Percentiles rank a stretch among this genome's conserved stretches.
Evolutionary conservation across 139 green algal genomes (phyloP).

Genomic region (Nannochloris sp.): DNA sequence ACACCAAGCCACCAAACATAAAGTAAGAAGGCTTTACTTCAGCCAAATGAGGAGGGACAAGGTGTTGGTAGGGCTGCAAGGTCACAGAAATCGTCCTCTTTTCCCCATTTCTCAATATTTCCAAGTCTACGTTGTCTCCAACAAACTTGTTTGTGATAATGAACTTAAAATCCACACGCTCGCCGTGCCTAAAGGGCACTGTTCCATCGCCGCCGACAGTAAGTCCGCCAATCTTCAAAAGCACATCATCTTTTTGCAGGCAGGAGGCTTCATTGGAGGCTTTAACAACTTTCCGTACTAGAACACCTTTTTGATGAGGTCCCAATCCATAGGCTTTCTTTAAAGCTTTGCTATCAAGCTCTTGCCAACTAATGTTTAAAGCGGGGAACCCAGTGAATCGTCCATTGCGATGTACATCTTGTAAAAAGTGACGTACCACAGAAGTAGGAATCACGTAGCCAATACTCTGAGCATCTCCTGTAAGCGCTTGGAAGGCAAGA

Average conservation of each 20-base stretch:
- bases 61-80: constrained; percentile 15
- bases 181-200: constrained; percentile 88
- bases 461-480: constrained; percentile 63
- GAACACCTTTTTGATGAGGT: constrained; percentile 38
- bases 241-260: constrained; percentile 71
- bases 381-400: constrained; percentile 79
- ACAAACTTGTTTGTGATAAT: constrained; percentile 55
- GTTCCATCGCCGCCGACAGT: constrained; percentile 87
- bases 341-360: constrained; percentile 82
- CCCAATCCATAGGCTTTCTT: constrained; percentile 57
- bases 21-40: constrained; percentile 21
- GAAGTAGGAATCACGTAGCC: constrained; percentile 90
- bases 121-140: constrained; percentile 60
- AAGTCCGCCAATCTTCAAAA: constrained; percentile 81
- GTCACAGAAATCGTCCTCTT: not conserved
- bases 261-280: constrained; percentile 41
- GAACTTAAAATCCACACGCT: constrained; percentile 85
- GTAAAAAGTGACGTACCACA: constrained; percentile 91
- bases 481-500: constrained; percentile 90
- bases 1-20: constrained; percentile 23
- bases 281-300: constrained; percentile 59
- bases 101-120: constrained; percentile 6
- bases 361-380: constrained; percentile 87
- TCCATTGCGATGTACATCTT: constrained; percentile 45
- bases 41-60: constrained; percentile 18